A percentile compares a stretch with the other conserved stretches of the same genome.
Conservation (phyloP, 495 filamentous ascomycete genomes). For the Neurospora pannonica region DNA sequence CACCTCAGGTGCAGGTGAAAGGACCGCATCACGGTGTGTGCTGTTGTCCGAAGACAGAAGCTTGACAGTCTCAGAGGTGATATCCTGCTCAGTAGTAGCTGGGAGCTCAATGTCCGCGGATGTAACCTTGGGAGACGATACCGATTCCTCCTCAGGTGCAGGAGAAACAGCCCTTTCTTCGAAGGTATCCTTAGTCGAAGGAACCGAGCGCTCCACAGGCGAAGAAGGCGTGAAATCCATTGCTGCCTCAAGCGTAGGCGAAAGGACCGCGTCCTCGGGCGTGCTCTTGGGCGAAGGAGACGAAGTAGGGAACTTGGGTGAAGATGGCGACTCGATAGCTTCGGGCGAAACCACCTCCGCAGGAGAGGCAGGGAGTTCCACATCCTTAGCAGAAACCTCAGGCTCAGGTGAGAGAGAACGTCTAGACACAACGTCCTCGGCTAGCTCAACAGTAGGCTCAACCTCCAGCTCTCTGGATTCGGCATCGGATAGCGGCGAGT, state of each 20-base stretch:
- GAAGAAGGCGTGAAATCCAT: not conserved
- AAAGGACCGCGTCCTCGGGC: not conserved
- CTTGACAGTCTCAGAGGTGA: not conserved
- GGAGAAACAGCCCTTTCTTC: not conserved
- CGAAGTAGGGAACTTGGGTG: not conserved
- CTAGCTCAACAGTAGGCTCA: not conserved
- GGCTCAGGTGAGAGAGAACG: too few relatives aligned
- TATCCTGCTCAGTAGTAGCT: not conserved
- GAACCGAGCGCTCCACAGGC: not conserved
- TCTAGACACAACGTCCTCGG: too few relatives aligned
- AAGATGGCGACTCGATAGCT: not conserved
- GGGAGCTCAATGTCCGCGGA: not conserved
- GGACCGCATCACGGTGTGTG: not conserved
- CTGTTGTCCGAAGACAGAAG: not conserved
- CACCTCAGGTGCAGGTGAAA: not conserved
- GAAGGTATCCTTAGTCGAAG: not conserved
- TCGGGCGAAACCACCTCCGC: not conserved
- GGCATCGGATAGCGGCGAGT: too few relatives aligned
- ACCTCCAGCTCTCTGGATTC: too few relatives aligned
- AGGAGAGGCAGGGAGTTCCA: not conserved
- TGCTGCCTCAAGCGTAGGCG: not conserved
- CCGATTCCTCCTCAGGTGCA: not conserved
- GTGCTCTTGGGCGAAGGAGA: not conserved
- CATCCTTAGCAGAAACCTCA: too few relatives aligned
- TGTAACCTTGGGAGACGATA: not conserved